Evolutionary conservation across 2,329 filamentous ascomycete species (phyloP).

Genomic region (Trichoderma atrobrunneum): DNA sequence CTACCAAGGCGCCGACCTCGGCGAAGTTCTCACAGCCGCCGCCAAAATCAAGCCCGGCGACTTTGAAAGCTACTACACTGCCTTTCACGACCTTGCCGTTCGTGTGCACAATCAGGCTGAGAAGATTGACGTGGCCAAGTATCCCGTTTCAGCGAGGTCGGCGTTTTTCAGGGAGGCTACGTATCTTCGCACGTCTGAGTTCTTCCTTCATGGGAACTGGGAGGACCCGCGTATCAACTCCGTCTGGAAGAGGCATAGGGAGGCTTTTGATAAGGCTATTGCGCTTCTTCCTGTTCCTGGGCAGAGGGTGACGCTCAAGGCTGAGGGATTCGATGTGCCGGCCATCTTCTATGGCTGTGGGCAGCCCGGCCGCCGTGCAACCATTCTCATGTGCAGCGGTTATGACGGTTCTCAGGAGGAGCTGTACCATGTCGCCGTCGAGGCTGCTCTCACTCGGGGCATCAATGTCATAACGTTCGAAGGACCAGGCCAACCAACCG

Average conservation of each 20-base stretch:
- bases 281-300: conserved; percentile 34
- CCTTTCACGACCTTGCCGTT: conserved; percentile 26
- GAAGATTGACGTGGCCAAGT: conserved; percentile 18
- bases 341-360: conserved; percentile 33
- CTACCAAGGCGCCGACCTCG: conserved; percentile 30
- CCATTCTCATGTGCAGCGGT: conserved; percentile 40
- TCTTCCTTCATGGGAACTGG: conserved; percentile 41
- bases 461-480: conserved; percentile 45
- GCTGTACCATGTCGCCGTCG: conserved; percentile 37
- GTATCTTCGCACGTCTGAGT: conserved; percentile 43
- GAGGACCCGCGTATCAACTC: conserved; percentile 38
- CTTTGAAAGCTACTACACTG: conserved; percentile 26
- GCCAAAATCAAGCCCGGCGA: conserved; percentile 24
- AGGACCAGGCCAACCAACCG: conserved; percentile 44
- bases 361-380: conserved; percentile 30
- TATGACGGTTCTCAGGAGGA: conserved; percentile 44
- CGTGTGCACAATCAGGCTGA: conserved; percentile 21
- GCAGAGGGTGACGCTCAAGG: conserved; percentile 32
- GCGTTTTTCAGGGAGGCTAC: conserved; percentile 39
- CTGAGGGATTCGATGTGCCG: conserved; percentile 32
- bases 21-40: conserved; percentile 32
- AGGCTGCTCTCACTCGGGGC: conserved; percentile 36
- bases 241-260: conserved; percentile 35
- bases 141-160: conserved; percentile 26
- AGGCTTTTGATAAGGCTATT: conserved; percentile 39